phyloP scores from a whole-genome alignment of 1,284 basidiomycete genomes.

The Fomitopsis betulina region DNA sequence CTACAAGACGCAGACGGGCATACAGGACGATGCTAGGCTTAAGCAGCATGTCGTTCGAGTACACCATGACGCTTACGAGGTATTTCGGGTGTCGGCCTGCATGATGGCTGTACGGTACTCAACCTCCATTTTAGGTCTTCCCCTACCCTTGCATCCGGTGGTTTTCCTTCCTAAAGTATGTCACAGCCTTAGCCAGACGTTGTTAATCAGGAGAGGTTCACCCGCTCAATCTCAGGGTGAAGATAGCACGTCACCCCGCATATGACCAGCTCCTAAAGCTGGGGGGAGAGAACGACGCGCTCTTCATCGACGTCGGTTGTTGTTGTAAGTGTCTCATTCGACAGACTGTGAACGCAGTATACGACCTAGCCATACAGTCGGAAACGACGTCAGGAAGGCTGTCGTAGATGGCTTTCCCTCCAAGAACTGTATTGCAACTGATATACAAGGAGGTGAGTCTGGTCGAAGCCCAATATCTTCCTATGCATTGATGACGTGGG shows the following conservation, averaged over 20 bases:
- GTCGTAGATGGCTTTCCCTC: constrained; percentile 34
- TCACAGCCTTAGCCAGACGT: no score
- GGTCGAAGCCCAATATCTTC: no score
- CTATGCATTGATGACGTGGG: no score
- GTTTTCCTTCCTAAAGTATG: constrained; percentile 12
- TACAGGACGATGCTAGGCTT: constrained; percentile 29
- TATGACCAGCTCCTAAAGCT: constrained; percentile 39
- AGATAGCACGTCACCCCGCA: constrained; percentile 32
- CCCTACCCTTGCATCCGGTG: constrained; percentile 16
- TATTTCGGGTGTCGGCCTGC: neutral
- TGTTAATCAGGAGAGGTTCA: no score
- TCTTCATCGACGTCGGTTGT: constrained; percentile 42
- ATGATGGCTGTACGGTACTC: no score
- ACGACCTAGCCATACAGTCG: constrained; percentile 26
- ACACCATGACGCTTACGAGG: constrained; percentile 28
- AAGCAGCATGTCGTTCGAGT: constrained; percentile 37
- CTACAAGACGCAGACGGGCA: constrained; percentile 32
- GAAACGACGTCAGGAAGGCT: constrained; percentile 37
- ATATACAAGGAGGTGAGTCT: constrained; percentile 27
- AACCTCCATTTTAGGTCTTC: constrained; percentile 2
- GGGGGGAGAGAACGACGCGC: constrained; percentile 32
- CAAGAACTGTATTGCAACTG: constrained; percentile 29
- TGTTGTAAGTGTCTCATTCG: constrained; percentile 35
- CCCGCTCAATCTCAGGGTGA: constrained; percentile 18
- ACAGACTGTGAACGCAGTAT: neutral